Percentiles rank a stretch among this genome's conserved stretches.
phyloP scores from a whole-genome alignment of 352 stramenopile genomes.

The Halophytophthora polymorphica region DNA sequence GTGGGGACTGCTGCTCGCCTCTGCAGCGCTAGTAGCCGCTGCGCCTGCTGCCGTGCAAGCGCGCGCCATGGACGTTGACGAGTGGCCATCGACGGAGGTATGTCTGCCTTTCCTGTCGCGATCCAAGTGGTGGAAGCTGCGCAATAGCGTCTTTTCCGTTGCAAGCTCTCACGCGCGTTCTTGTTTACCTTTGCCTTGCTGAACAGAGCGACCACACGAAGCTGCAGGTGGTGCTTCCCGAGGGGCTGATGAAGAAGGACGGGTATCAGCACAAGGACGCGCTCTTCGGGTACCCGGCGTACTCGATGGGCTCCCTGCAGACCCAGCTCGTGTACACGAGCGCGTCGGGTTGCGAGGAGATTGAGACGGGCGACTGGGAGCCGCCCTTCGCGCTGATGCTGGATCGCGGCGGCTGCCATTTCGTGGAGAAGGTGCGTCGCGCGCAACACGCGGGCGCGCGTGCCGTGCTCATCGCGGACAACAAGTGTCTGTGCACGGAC shows the following conservation, averaged over 20 bases:
- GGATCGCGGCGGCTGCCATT: constrained; percentile 95
- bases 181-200: constrained; percentile 1
- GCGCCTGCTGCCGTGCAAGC: constrained; percentile 15
- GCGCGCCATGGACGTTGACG: constrained; percentile 73
- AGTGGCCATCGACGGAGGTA: constrained; percentile 82
- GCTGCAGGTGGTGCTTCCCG: constrained; percentile 85
- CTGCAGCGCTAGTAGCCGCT: constrained; percentile 22
- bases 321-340: constrained; percentile 90
- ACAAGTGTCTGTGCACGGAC: constrained; percentile 94
- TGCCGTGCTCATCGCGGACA: constrained; percentile 95
- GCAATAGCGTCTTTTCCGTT: not conserved
- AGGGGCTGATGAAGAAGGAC: constrained; percentile 87
- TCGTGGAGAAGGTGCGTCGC: constrained; percentile 94
- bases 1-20: constrained; percentile 15
- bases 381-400: constrained; percentile 95
- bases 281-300: constrained; percentile 95
- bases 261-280: constrained; percentile 96
- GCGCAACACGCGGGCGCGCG: constrained; percentile 91
- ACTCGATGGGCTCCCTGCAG: constrained; percentile 86
- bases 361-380: constrained; percentile 78
- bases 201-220: constrained; percentile 83
- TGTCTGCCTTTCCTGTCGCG: constrained; percentile 3
- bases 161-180: constrained; percentile 9
- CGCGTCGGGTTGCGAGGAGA: constrained; percentile 76
- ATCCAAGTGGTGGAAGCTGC: not conserved